Percentiles rank a stretch among this genome's conserved stretches.
Conservation (phyloP, 306 rosid species). For the Cajanus cajan region DNA sequence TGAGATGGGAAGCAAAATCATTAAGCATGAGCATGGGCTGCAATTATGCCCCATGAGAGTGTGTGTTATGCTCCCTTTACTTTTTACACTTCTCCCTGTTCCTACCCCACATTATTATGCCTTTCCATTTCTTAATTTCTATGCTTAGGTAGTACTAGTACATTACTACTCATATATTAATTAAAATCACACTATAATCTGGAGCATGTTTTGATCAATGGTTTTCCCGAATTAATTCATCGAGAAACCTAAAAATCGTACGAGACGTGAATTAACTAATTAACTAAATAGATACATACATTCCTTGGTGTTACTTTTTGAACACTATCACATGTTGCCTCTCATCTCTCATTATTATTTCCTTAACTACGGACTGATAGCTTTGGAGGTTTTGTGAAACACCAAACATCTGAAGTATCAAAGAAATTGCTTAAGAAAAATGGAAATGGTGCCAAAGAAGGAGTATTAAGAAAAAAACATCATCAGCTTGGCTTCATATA, state of each 20-base stretch:
- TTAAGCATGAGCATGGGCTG: constrained; percentile 38
- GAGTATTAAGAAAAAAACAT: background rate
- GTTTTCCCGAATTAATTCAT: background rate
- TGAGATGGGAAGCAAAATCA: constrained; percentile 34
- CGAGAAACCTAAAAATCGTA: background rate
- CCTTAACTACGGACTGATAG: background rate
- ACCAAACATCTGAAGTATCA: background rate
- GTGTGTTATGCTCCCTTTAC: constrained; percentile 37
- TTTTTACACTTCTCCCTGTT: background rate
- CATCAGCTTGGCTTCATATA: background rate
- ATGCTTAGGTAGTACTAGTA: background rate
- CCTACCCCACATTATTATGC: constrained; percentile 21
- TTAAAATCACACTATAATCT: background rate
- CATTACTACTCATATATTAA: background rate
- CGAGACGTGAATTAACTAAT: constrained; percentile 5
- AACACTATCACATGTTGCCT: constrained; percentile 22
- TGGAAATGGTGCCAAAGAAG: background rate
- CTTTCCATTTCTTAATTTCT: constrained; percentile 1
- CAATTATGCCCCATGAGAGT: constrained; percentile 57
- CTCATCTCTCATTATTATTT: constrained; percentile 12
- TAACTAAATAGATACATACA: too few species aligned
- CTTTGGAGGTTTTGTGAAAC: background rate
- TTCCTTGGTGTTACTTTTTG: background rate
- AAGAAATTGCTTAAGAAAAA: background rate
- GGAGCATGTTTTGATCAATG: background rate